Evolutionary conservation across 768 basidiomycete genomes (phyloP).

Genomic region (Phlebiopsis gigantea): DNA sequence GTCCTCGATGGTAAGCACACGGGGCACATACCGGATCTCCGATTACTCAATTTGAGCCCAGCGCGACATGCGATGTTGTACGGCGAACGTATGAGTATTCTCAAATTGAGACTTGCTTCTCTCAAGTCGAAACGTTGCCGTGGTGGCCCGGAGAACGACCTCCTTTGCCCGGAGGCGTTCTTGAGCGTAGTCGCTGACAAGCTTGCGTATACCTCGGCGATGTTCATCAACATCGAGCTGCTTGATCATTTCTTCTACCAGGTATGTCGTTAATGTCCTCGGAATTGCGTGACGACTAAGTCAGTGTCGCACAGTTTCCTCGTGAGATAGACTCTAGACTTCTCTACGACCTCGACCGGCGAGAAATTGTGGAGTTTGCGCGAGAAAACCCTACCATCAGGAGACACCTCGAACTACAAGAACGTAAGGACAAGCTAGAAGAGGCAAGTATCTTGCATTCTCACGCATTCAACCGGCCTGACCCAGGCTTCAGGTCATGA

Average conservation of each 20-base stretch:
- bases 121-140: slow-evolving; percentile 88
- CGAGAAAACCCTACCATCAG: slow-evolving; percentile 90
- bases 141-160: slow-evolving; percentile 80
- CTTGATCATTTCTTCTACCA: slow-evolving; percentile 99
- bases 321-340: slow-evolving; percentile 94
- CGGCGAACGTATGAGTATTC: slow-evolving; percentile 69
- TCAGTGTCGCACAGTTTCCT: slow-evolving; percentile 65
- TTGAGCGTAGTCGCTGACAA: slow-evolving; percentile 96
- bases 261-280: slow-evolving; percentile 37
- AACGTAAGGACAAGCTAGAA: slow-evolving; percentile 95
- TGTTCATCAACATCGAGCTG: slow-evolving; percentile 99
- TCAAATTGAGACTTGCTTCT: slow-evolving; percentile 82
- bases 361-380: slow-evolving; percentile 87
- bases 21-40: background rate
- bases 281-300: background rate
- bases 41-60: slow-evolving; percentile 26
- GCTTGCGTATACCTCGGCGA: slow-evolving; percentile 89
- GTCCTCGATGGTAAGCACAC: slow-evolving; percentile 76
- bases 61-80: slow-evolving; percentile 92
- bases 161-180: slow-evolving; percentile 95
- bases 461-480: background rate
- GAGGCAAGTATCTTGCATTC: slow-evolving; percentile 34
- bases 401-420: slow-evolving; percentile 88
- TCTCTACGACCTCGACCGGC: slow-evolving; percentile 88
- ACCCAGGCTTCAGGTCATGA: slow-evolving; percentile 71